Percentiles rank a stretch among this genome's conserved stretches.
These are phyloP conservation scores for Chloropicon primus DNA, from an alignment of 139 green algal species.

Conservation along the genomic window DNA sequence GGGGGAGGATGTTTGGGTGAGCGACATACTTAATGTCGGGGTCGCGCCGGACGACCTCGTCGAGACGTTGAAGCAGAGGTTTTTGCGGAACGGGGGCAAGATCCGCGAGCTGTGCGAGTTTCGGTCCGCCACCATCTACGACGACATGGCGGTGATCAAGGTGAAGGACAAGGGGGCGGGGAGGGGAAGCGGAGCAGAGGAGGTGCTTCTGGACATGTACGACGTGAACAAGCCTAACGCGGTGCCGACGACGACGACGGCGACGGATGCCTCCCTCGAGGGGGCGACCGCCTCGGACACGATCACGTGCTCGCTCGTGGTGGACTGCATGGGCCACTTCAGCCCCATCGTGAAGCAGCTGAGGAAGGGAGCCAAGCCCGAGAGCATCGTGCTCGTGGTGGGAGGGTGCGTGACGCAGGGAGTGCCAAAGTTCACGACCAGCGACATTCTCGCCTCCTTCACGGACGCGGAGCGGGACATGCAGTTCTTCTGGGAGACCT, in stretches of 20 bases:
- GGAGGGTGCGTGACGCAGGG: constrained; percentile 44
- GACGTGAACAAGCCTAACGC: neutral
- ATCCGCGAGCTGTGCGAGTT: neutral
- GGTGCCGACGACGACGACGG: neutral
- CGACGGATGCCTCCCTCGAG: too few species aligned
- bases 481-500: constrained; percentile 80
- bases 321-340: constrained; percentile 90
- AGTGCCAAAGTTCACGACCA: constrained; percentile 1
- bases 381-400: constrained; percentile 92
- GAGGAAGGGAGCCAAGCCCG: constrained; percentile 50
- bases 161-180: neutral
- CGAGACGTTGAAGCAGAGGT: neutral
- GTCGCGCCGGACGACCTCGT: constrained; percentile 50
- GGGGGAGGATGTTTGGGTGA: constrained; percentile 49
- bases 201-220: neutral
- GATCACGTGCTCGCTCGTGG: constrained; percentile 45
- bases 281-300: too few species aligned
- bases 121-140: neutral
- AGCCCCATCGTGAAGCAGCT: constrained; percentile 76
- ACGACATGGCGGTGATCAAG: neutral
- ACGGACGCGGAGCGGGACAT: constrained; percentile 24
- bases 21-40: constrained; percentile 86
- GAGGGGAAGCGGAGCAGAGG: neutral
- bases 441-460: constrained; percentile 12
- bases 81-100: neutral